Evolutionary conservation across 1,284 basidiomycete species (phyloP).

Genomic region (Veloboletus limbatus): DNA sequence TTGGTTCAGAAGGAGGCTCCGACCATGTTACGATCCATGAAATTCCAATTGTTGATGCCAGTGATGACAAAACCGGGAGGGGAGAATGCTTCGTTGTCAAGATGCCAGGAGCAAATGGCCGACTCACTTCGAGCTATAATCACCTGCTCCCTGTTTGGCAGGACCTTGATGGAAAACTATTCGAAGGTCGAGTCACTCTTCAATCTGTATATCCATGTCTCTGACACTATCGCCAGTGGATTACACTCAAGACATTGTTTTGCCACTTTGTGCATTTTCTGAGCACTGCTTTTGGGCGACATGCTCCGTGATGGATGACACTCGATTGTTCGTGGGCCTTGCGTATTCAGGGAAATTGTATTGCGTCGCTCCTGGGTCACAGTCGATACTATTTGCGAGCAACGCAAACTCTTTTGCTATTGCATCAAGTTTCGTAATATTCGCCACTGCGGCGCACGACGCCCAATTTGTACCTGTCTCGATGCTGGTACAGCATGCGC

Average conservation of each 20-base stretch:
- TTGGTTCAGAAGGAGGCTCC: conserved; percentile 20
- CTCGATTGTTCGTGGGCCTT: conserved; percentile 62
- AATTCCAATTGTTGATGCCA: conserved; percentile 7
- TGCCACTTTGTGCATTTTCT: conserved; percentile 46
- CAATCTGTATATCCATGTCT: background rate
- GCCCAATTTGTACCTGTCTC: conserved; percentile 66
- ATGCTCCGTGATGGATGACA: conserved; percentile 23
- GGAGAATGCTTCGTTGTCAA: conserved; percentile 16
- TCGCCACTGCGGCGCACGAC: conserved; percentile 83
- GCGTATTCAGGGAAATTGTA: conserved; percentile 64
- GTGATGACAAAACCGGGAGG: background rate
- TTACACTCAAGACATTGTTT: conserved; percentile 16
- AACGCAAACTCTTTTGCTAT: conserved; percentile 80
- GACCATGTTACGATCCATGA: conserved; percentile 23
- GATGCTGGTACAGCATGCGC: conserved; percentile 27
- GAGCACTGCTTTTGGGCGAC: conserved; percentile 56
- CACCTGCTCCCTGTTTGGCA: conserved; percentile 43
- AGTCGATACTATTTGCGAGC: conserved; percentile 42
- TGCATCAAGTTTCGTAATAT: conserved; percentile 83
- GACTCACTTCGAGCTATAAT: conserved; percentile 39
- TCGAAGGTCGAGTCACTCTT: conserved; percentile 42
- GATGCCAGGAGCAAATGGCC: conserved; percentile 40
- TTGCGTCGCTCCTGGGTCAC: conserved; percentile 35
- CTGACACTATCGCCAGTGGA: conserved; percentile 20
- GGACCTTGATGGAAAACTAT: conserved; percentile 48